phyloP scores from a whole-genome alignment of 257 asterid species.

The Paraleonurus japonicus region DNA sequence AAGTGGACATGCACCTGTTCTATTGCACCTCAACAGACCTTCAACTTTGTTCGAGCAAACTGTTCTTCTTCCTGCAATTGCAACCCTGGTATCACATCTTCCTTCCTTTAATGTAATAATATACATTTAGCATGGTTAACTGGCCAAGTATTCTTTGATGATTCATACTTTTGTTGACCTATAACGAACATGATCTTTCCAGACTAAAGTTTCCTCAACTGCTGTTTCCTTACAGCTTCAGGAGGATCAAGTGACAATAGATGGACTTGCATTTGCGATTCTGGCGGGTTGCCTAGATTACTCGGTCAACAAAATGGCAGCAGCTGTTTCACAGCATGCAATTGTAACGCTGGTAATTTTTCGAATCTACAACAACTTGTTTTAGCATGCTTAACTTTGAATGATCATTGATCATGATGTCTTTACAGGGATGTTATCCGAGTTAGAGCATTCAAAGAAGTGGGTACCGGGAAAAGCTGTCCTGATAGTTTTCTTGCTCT shows the following conservation, averaged over 20 bases:
- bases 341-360: slow-evolving; percentile 68
- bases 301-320: slow-evolving; percentile 39
- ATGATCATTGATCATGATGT: slow-evolving; percentile 16
- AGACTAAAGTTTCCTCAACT: slow-evolving; percentile 16
- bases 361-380: background rate
- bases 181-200: background rate
- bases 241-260: slow-evolving; percentile 48
- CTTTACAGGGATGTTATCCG: slow-evolving; percentile 51
- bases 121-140: background rate
- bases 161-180: background rate
- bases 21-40: slow-evolving; percentile 36
- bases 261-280: slow-evolving; percentile 70
- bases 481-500: slow-evolving; percentile 50
- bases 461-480: slow-evolving; percentile 42
- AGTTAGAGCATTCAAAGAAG: slow-evolving; percentile 48
- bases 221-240: slow-evolving; percentile 36
- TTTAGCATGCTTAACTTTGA: background rate
- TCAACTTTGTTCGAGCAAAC: slow-evolving; percentile 38
- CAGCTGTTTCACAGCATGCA: slow-evolving; percentile 75
- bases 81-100: slow-evolving; percentile 55
- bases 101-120: slow-evolving; percentile 9
- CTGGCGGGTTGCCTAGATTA: slow-evolving; percentile 66
- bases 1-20: slow-evolving; percentile 90
- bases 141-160: background rate
- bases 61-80: slow-evolving; percentile 89